Evolutionary conservation across 352 stramenopile genomes (phyloP).

Genomic region (Phytophthora sp.): DNA sequence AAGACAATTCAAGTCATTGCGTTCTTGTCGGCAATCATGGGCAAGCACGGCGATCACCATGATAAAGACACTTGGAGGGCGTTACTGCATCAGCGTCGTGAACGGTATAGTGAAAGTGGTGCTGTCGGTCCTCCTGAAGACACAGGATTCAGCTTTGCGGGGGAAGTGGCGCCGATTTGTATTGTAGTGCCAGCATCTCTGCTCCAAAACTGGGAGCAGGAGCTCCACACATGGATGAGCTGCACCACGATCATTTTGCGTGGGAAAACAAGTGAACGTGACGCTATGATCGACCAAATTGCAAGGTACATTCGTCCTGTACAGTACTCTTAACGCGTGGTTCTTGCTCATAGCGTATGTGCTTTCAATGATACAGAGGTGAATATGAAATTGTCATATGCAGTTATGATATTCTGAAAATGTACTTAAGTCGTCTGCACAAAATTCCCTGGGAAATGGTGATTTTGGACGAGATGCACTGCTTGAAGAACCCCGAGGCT

Average conservation of each 20-base stretch:
- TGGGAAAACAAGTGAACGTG: slow-evolving; percentile 61
- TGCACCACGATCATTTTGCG: slow-evolving; percentile 68
- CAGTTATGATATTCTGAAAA: slow-evolving; percentile 92
- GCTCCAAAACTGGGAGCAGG: slow-evolving; percentile 99
- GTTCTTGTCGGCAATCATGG: slow-evolving; percentile 90
- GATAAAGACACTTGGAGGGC: slow-evolving; percentile 95
- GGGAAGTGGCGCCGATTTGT: slow-evolving; percentile 89
- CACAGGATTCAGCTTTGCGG: slow-evolving; percentile 46
- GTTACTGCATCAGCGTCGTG: slow-evolving; percentile 93
- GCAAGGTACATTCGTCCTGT: slow-evolving; percentile 43
- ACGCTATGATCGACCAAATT: slow-evolving; percentile 67
- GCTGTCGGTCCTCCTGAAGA: slow-evolving; percentile 44
- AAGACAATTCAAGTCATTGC: slow-evolving; percentile 95
- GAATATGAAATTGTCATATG: slow-evolving; percentile 84
- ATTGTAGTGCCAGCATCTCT: slow-evolving; percentile 98
- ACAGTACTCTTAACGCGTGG: too few relatives aligned
- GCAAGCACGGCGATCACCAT: slow-evolving; percentile 93
- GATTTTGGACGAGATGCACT: slow-evolving; percentile 99
- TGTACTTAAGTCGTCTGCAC: slow-evolving; percentile 83
- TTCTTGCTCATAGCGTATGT: too few relatives aligned
- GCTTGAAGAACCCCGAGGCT: slow-evolving; percentile 97
- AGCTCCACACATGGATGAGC: slow-evolving; percentile 96
- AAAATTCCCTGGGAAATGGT: slow-evolving; percentile 91
- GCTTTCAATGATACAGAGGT: slow-evolving; percentile 42
- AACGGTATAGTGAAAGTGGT: slow-evolving; percentile 45